These are phyloP conservation scores for Aspergillus neotritici DNA, from an alignment of 2,329 filamentous ascomycete species.

Conservation along the genomic window DNA sequence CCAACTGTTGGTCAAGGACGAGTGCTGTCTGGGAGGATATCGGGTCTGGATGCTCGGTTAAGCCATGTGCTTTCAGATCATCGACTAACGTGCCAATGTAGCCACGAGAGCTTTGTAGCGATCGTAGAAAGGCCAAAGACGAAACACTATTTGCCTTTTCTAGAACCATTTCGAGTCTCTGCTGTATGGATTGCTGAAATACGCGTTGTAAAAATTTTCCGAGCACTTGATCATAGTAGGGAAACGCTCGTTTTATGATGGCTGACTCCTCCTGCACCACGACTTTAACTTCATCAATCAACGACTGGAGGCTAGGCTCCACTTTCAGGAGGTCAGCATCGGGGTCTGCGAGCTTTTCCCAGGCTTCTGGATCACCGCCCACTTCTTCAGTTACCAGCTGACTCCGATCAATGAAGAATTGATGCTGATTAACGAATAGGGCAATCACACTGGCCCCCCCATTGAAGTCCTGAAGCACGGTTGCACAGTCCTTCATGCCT, in stretches of 20 bases:
- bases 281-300: conserved; percentile 89
- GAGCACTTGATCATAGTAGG: conserved; percentile 90
- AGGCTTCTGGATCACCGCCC: conserved; percentile 55
- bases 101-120: conserved; percentile 80
- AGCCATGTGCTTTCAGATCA: conserved; percentile 85
- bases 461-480: conserved; percentile 91
- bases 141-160: conserved; percentile 92
- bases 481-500: conserved; percentile 95
- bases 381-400: conserved; percentile 87
- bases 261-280: conserved; percentile 96
- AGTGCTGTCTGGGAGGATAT: conserved; percentile 78
- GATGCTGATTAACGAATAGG: conserved; percentile 95
- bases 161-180: conserved; percentile 88
- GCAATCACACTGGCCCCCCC: conserved; percentile 92
- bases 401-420: conserved; percentile 96
- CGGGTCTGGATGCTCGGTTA: conserved; percentile 91
- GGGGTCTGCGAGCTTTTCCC: conserved; percentile 90
- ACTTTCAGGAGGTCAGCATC: conserved; percentile 87
- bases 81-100: conserved; percentile 86
- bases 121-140: conserved; percentile 82
- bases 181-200: conserved; percentile 97
- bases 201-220: conserved; percentile 90
- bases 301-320: conserved; percentile 82
- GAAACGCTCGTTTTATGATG: conserved; percentile 94
- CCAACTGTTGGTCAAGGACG: conserved; percentile 61